Percentiles rank a stretch among this genome's conserved stretches.
These are phyloP conservation scores for Penicillium argentinense DNA, from an alignment of 495 filamentous ascomycete species.

Conservation along the genomic window DNA sequence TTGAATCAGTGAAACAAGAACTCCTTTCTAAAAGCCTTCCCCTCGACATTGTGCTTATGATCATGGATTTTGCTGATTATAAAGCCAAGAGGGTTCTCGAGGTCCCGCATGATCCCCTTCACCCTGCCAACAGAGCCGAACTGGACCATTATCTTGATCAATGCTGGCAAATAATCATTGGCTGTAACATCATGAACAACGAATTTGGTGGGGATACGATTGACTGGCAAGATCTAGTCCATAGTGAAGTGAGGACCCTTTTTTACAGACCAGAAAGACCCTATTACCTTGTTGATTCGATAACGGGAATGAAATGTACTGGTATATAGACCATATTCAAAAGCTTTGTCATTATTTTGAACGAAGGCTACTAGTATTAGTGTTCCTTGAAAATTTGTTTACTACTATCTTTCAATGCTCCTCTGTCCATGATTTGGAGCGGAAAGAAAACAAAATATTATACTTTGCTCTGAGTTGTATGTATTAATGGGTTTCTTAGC, in stretches of 20 bases:
- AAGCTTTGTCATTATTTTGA: no score
- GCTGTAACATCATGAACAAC: conserved; percentile 7
- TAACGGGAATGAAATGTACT: conserved; percentile 5
- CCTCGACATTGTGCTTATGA: conserved; percentile 4
- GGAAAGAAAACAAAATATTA: no score
- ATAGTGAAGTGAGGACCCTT: background rate
- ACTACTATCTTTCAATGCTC: no score
- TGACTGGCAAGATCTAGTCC: conserved; percentile 1
- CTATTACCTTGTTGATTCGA: background rate
- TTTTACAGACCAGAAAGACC: background rate
- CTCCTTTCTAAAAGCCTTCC: conserved; percentile 5
- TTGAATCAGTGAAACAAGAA: conserved; percentile 1
- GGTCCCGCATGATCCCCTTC: conserved; percentile 13
- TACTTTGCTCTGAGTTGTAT: no score
- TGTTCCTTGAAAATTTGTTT: no score
- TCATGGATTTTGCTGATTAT: conserved; percentile 12
- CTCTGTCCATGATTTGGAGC: no score
- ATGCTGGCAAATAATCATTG: conserved; percentile 13
- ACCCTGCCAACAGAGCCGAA: conserved; percentile 9
- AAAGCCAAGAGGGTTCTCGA: conserved; percentile 5
- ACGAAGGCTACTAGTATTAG: no score
- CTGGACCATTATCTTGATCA: conserved; percentile 5
- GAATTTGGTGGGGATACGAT: background rate
- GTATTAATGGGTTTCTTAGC: no score
- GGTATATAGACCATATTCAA: background rate